Evolutionary conservation across 2,329 filamentous ascomycete genomes (phyloP).

Genomic region (Microthyrium microscopicum): DNA sequence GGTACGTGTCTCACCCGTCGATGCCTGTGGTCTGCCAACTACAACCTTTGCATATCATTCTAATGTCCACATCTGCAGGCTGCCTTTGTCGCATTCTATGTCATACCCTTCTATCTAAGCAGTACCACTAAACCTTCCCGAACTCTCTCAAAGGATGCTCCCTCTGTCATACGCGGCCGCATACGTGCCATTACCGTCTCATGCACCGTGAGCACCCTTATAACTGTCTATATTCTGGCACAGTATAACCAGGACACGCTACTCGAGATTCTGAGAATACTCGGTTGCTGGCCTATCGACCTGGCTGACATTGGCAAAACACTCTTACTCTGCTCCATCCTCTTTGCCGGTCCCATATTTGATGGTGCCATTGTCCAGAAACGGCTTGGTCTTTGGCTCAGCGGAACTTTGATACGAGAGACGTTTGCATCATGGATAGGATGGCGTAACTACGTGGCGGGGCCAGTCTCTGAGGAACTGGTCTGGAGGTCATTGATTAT

Average conservation of each 20-base stretch:
- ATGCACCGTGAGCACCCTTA: constrained; percentile 48
- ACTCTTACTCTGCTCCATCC: constrained; percentile 54
- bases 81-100: constrained; percentile 74
- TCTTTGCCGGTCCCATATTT: constrained; percentile 76
- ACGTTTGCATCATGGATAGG: constrained; percentile 58
- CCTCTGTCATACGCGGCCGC: constrained; percentile 74
- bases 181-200: constrained; percentile 66
- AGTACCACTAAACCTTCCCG: constrained; percentile 62
- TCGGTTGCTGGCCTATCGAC: constrained; percentile 70
- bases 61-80: constrained; percentile 37
- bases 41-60: constrained; percentile 12
- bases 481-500: constrained; percentile 82
- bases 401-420: constrained; percentile 37
- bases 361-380: constrained; percentile 60
- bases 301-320: constrained; percentile 44
- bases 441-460: constrained; percentile 76
- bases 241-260: constrained; percentile 33
- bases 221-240: constrained; percentile 51
- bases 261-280: constrained; percentile 44
- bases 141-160: constrained; percentile 67
- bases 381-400: constrained; percentile 47
- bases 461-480: constrained; percentile 80
- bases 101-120: constrained; percentile 79
- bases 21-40: neutral
- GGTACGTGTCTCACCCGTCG: constrained; percentile 11